Conservation (phyloP, 768 basidiomycete species). For the Chalciporus sphaerocephalus region DNA sequence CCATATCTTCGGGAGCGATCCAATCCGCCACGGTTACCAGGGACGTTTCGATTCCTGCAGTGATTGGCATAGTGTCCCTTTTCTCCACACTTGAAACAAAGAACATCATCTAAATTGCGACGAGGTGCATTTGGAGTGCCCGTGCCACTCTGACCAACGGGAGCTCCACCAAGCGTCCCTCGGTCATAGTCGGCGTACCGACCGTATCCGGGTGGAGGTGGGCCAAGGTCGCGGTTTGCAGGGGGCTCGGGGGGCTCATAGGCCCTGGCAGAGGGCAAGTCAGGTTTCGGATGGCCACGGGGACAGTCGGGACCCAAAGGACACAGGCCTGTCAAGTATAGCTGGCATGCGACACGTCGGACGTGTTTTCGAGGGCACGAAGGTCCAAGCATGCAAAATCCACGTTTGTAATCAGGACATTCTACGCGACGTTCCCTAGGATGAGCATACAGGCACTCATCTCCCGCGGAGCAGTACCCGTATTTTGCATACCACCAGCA, state of each 20-base stretch:
- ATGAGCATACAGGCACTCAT: constrained; percentile 95
- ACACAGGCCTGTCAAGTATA: constrained; percentile 91
- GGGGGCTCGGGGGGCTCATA: constrained; percentile 77
- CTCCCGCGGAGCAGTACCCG: constrained; percentile 94
- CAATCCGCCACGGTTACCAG: constrained; percentile 83
- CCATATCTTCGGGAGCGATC: constrained; percentile 43
- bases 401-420: constrained; percentile 93
- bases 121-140: constrained; percentile 41
- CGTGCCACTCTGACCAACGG: constrained; percentile 23
- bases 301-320: constrained; percentile 85
- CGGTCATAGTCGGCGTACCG: constrained; percentile 77
- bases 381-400: constrained; percentile 92
- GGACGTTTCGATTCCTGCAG: constrained; percentile 86
- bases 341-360: constrained; percentile 83
- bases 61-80: constrained; percentile 95
- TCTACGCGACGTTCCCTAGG: constrained; percentile 88
- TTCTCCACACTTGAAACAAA: constrained; percentile 92
- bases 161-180: constrained; percentile 33
- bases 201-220: constrained; percentile 89
- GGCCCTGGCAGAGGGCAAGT: constrained; percentile 60
- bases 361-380: constrained; percentile 89
- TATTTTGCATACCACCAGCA: constrained; percentile 99
- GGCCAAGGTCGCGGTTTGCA: constrained; percentile 75
- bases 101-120: constrained; percentile 76
- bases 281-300: constrained; percentile 81